Percentiles rank a stretch among this genome's conserved stretches.
These are phyloP conservation scores for Aspergillus cristatus DNA, from an alignment of 495 filamentous ascomycete species.

Conservation along the genomic window DNA sequence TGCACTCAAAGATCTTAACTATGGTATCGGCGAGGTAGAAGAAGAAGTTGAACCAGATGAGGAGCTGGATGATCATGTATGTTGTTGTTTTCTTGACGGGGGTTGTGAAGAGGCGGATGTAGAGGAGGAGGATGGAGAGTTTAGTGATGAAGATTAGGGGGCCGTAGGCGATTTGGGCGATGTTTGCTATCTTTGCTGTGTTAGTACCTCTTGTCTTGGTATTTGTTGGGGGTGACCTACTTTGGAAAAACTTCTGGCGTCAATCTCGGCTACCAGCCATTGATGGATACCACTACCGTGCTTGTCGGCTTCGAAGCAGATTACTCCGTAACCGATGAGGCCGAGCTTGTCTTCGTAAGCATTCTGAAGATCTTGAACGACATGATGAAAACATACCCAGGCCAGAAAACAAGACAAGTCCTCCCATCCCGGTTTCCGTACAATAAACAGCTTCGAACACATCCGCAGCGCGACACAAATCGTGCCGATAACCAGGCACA, in stretches of 20 bases:
- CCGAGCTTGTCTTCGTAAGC: slow-evolving; percentile 9
- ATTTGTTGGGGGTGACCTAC: too few relatives aligned
- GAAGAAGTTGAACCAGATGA: slow-evolving; percentile 21
- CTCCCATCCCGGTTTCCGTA: slow-evolving; percentile 18
- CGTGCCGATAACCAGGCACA: slow-evolving; percentile 16
- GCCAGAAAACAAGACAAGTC: slow-evolving; percentile 20
- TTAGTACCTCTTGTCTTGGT: too few relatives aligned
- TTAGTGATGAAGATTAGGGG: slow-evolving; percentile 30
- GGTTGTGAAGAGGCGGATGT: slow-evolving; percentile 27
- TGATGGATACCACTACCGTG: slow-evolving; percentile 15
- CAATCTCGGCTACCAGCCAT: slow-evolving; percentile 4
- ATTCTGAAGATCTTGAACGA: background rate
- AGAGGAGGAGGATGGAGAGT: slow-evolving; percentile 29
- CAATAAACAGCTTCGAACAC: slow-evolving; percentile 17
- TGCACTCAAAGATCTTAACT: slow-evolving; percentile 28
- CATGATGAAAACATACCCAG: slow-evolving; percentile 9
- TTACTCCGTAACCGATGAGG: slow-evolving; percentile 11
- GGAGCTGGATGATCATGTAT: slow-evolving; percentile 20
- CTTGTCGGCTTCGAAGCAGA: slow-evolving; percentile 12
- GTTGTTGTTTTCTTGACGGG: slow-evolving; percentile 17
- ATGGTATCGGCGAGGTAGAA: slow-evolving; percentile 26
- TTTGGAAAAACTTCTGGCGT: too few relatives aligned
- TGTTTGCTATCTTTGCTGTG: slow-evolving; percentile 33
- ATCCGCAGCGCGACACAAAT: slow-evolving; percentile 17
- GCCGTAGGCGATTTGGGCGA: slow-evolving; percentile 24